These are phyloP conservation scores for Avicennia marina DNA, from an alignment of 257 asterid species.

Conservation along the genomic window DNA sequence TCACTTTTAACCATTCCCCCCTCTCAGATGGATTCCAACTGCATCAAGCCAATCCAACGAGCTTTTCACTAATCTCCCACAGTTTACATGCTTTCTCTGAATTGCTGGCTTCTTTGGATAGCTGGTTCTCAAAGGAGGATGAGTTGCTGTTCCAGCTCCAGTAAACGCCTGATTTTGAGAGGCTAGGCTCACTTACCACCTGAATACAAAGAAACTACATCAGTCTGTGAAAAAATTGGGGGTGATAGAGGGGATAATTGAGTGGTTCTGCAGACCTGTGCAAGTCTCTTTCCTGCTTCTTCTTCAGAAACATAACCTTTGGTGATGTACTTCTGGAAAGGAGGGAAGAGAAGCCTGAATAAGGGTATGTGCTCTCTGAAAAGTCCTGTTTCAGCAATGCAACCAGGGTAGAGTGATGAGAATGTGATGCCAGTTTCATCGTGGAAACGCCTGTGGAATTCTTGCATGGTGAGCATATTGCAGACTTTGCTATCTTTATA, in stretches of 20 bases:
- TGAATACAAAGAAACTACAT: slow-evolving; percentile 7
- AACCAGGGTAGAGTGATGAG: slow-evolving; percentile 88
- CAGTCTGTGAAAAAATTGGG: not conserved
- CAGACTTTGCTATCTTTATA: slow-evolving; percentile 96
- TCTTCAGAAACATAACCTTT: slow-evolving; percentile 88
- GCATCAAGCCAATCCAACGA: slow-evolving; percentile 69
- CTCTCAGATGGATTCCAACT: not conserved
- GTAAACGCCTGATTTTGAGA: slow-evolving; percentile 86
- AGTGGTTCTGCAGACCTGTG: slow-evolving; percentile 51
- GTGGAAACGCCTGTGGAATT: slow-evolving; percentile 72
- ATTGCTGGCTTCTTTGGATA: slow-evolving; percentile 85
- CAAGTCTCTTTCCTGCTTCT: slow-evolving; percentile 88
- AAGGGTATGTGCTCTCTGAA: slow-evolving; percentile 86
- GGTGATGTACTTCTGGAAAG: slow-evolving; percentile 86
- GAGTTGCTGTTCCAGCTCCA: slow-evolving; percentile 95
- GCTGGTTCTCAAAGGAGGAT: slow-evolving; percentile 77
- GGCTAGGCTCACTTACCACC: slow-evolving; percentile 84
- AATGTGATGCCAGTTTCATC: slow-evolving; percentile 71
- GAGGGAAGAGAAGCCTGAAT: slow-evolving; percentile 88
- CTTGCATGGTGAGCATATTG: slow-evolving; percentile 97
- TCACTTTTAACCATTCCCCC: not conserved
- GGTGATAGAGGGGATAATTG: not conserved
- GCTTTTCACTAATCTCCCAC: slow-evolving; percentile 94
- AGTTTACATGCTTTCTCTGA: slow-evolving; percentile 75
- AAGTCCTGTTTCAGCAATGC: slow-evolving; percentile 83